Base-by-base conservation (phyloP, 371 early-diverging fungal genomes). In the Blastocladiella emersonii region DNA sequence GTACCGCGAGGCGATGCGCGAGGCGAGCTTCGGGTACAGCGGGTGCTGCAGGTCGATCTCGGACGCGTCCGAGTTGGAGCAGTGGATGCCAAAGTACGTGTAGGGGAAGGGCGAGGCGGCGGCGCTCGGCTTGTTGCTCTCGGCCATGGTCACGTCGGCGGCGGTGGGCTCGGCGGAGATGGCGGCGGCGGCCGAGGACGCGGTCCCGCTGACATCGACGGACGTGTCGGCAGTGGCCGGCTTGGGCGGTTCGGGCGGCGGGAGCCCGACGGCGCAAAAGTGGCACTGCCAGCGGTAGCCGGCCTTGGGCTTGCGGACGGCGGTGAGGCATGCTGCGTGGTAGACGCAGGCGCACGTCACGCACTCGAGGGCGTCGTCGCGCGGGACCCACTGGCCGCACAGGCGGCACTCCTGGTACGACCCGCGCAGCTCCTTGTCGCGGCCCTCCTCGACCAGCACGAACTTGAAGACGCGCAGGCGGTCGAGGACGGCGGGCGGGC, bases 401-500 rank as follows among this genome's bases (percentile, higher is more conserved):
- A 85, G 78, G 64, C 75, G 73, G 67, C 93, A 93, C 3, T 80
- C 84, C 21, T 86, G 77, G 48, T 83, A 76, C 32, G 81, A 79
- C 44, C 80, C 83, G 34, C 84, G 85, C 62, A 89, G 75, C 56
- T 90, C 89, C 32, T 81, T 68, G 19, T 84, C 85, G 56, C 86
- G 89, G n/a, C 84, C 85, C 27, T 83, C 78, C 65, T 92, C 93
- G 19, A 88, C 88, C 30, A 90, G 78, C 59, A 93, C 85, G 68
- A 85, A 92, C 65, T 84, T 79, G 71, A 87, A 90, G 56, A 78
- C 73, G 30, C 64, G 67, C 7, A 92, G 76, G 41, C 85, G 83
- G n/a, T 76, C 76, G 30, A 81, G 74, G 25, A 89, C 81, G 41
- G 85, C 78, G 23, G 75, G 75, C 15, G 92, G 92, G 23, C 90